Evolutionary conservation across 495 filamentous ascomycete genomes (phyloP).

Genomic region (Aspergillus conjunctus): DNA sequence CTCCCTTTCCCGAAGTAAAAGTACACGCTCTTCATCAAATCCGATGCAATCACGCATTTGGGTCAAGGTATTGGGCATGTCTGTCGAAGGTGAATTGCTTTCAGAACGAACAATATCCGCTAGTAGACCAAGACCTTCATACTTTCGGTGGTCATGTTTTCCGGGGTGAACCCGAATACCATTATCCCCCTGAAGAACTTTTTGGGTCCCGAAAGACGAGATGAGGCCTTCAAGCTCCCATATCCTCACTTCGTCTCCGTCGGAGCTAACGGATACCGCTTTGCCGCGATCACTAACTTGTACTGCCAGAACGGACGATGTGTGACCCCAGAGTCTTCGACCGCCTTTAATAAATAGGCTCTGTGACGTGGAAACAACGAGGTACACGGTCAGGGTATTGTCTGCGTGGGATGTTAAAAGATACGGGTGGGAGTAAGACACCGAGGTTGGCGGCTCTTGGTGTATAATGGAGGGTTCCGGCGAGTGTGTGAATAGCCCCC

Average conservation of each 20-base stretch:
- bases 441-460: conserved; percentile 61
- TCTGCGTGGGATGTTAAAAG: conserved; percentile 85
- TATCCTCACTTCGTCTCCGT: conserved; percentile 84
- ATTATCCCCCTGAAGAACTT: conserved; percentile 42
- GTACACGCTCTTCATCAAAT: conserved; percentile 92
- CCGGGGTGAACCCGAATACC: conserved; percentile 58
- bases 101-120: conserved; percentile 21
- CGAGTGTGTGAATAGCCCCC: conserved; percentile 3
- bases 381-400: conserved; percentile 87
- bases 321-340: conserved; percentile 88
- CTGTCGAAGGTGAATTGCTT: not conserved
- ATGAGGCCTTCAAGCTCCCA: conserved; percentile 89
- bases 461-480: conserved; percentile 41
- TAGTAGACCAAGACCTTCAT: conserved; percentile 20
- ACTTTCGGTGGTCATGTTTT: conserved; percentile 23
- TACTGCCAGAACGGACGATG: conserved; percentile 82
- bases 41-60: conserved; percentile 68
- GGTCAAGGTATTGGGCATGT: conserved; percentile 13
- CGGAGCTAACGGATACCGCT: conserved; percentile 81
- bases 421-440: conserved; percentile 91
- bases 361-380: conserved; percentile 72
- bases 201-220: conserved; percentile 45
- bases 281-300: conserved; percentile 86
- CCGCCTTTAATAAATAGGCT: conserved; percentile 71
- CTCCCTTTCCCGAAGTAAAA: conserved; percentile 74